These are phyloP conservation scores for Fusarium haematococcum DNA, from an alignment of 2,329 filamentous ascomycete species.

Conservation along the genomic window DNA sequence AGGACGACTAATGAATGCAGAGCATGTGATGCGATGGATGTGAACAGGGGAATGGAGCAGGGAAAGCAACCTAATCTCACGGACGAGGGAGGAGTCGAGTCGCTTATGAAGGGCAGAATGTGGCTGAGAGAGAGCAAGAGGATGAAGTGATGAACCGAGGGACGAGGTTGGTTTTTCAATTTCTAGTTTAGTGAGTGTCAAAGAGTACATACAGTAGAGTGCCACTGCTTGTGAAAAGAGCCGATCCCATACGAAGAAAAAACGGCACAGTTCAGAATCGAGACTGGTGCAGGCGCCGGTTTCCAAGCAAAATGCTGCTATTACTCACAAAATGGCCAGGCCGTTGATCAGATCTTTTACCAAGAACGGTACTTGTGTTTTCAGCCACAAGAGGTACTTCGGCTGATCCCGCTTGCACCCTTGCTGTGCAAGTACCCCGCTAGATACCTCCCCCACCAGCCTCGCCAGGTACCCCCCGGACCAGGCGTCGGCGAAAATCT, in stretches of 20 bases:
- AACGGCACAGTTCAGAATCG: conserved; percentile 2
- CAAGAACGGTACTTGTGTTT: conserved; percentile 23
- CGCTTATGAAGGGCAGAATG: conserved; percentile 12
- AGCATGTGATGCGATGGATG: conserved; percentile 37
- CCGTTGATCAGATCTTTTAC: conserved; percentile 35
- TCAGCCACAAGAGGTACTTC: conserved; percentile 24
- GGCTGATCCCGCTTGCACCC: not conserved
- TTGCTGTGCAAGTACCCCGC: not conserved
- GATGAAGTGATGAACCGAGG: conserved; percentile 7
- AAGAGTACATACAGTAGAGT: not conserved
- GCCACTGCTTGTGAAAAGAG: conserved; percentile 25
- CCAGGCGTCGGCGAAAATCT: conserved; percentile 38
- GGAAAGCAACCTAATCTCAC: conserved; percentile 12
- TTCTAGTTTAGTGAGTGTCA: not conserved
- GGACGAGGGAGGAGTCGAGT: not conserved
- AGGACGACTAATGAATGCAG: conserved; percentile 15
- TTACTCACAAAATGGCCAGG: conserved; percentile 20
- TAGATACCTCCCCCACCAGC: not conserved
- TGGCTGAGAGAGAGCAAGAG: not conserved
- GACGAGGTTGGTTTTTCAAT: not conserved
- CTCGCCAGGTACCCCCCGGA: not conserved
- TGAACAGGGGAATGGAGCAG: conserved; percentile 15
- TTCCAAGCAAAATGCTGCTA: conserved; percentile 9
- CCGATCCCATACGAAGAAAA: conserved; percentile 24
- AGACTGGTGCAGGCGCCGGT: conserved; percentile 15